Evolutionary conservation across 169 alveolate species (phyloP), one percentile per base, ranked within the genome.

Genomic region (Plasmodium gallinaceum): DNA sequence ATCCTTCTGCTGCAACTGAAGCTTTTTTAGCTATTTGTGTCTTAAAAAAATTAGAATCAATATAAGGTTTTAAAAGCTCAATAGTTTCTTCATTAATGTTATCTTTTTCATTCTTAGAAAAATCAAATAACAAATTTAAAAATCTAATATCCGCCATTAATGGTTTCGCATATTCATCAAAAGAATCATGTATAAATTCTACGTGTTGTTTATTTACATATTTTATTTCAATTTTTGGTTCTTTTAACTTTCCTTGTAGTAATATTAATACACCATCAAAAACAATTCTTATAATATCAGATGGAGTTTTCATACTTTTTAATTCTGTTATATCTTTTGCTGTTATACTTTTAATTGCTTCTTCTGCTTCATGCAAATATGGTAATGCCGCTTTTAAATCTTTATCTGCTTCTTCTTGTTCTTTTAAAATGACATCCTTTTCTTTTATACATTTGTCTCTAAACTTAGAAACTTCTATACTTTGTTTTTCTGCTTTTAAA

Each of bases 81-180:
- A 97, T 95, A 12, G 99, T 97, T 93, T 97, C 99, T 88, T 98
- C 99, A 92, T 97, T 98, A 94, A 97, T 97, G 83, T 96, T 94
- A 90, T 98, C 99, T 92, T 96, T 97, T 78, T 97, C 99, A 70
- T 92, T 92, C 66, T 95, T 94, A 12, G 97, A 96, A 93, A 96
- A 97, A 83, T 96, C 98, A 68, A 95, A 88, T 88, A 97, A 92
- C 61, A 88, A 88, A 88, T 92, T 92, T 89, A 97, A 91, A 96
- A 97, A 97, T 62, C 94, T 93, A 85, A 96, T 95, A 88, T 96
- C 98, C 26, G 93, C 92, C 94, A 97, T 87, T 92, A 96, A 92
- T 2, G 93, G 83, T 93, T 96, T 97, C 52, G 98, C 96, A 90
- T 87, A 95, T 76, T 95, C 98, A 70, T 97, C 98, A 91, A 96